phyloP scores from a whole-genome alignment of 2,329 filamentous ascomycete species.

The Phyllosticta paracitricarpa region DNA sequence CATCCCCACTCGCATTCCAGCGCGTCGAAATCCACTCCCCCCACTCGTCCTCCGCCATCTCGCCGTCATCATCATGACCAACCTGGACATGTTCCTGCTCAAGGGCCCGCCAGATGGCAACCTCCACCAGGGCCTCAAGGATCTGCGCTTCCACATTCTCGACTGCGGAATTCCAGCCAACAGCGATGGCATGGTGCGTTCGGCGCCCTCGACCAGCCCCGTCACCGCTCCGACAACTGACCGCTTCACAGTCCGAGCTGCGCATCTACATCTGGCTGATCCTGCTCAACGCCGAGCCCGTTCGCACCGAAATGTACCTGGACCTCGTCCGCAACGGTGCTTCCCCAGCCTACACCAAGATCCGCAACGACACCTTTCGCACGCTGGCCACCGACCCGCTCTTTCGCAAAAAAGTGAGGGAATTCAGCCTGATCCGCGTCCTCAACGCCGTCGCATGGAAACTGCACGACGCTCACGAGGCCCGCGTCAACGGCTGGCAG shows the following conservation, averaged over 20 bases:
- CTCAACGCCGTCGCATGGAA: constrained; percentile 94
- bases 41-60: neutral
- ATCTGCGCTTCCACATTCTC: constrained; percentile 62
- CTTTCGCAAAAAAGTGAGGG: constrained; percentile 88
- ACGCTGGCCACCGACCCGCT: constrained; percentile 95
- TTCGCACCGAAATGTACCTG: constrained; percentile 82
- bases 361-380: constrained; percentile 95
- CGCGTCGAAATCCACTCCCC: neutral
- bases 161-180: constrained; percentile 69
- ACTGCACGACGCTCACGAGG: constrained; percentile 68
- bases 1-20: neutral
- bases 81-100: constrained; percentile 64
- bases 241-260: constrained; percentile 59
- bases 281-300: constrained; percentile 74
- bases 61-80: constrained; percentile 23
- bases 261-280: constrained; percentile 96
- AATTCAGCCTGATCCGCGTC: constrained; percentile 86
- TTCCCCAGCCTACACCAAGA: constrained; percentile 92
- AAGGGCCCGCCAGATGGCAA: constrained; percentile 70
- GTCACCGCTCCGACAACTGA: constrained; percentile 6
- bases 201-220: neutral
- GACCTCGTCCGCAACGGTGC: constrained; percentile 83
- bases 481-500: constrained; percentile 42
- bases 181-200: constrained; percentile 66
- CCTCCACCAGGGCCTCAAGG: constrained; percentile 55